A percentile compares a stretch with the other conserved stretches of the same genome.
Evolutionary conservation across 1,284 basidiomycete genomes (phyloP).

Genomic region (Fomitopsis pinicola): DNA sequence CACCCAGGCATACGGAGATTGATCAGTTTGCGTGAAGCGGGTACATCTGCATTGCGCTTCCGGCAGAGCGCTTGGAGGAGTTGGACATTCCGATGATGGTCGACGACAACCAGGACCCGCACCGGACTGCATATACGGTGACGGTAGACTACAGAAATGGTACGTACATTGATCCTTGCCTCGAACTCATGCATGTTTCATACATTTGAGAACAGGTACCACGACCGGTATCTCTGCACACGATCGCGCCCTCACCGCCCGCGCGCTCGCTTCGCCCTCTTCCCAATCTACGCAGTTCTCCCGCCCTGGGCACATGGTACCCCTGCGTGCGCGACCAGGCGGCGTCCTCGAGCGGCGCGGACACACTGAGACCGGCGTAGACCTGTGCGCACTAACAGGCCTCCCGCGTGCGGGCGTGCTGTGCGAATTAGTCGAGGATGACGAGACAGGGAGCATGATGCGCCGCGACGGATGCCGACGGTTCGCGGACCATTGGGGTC

Average conservation of each 20-base stretch:
- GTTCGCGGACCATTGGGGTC: constrained; percentile 89
- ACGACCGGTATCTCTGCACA: constrained; percentile 97
- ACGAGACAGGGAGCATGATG: constrained; percentile 91
- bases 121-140: constrained; percentile 96
- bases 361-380: constrained; percentile 91
- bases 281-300: constrained; percentile 76
- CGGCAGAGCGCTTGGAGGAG: constrained; percentile 69
- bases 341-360: constrained; percentile 85
- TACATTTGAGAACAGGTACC: constrained; percentile 50
- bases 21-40: constrained; percentile 51
- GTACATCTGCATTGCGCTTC: constrained; percentile 90
- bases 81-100: constrained; percentile 96
- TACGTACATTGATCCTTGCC: constrained; percentile 27
- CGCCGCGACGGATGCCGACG: constrained; percentile 89
- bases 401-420: constrained; percentile 82
- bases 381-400: constrained; percentile 80
- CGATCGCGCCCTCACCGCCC: constrained; percentile 86
- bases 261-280: constrained; percentile 68
- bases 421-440: constrained; percentile 95
- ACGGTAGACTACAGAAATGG: constrained; percentile 92
- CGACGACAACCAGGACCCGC: constrained; percentile 84
- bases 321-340: constrained; percentile 82
- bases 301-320: constrained; percentile 94
- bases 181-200: not conserved
- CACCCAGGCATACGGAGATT: not conserved